Base-by-base conservation (phyloP, 129 eudicot genomes). In the Dittrichia graveolens region DNA sequence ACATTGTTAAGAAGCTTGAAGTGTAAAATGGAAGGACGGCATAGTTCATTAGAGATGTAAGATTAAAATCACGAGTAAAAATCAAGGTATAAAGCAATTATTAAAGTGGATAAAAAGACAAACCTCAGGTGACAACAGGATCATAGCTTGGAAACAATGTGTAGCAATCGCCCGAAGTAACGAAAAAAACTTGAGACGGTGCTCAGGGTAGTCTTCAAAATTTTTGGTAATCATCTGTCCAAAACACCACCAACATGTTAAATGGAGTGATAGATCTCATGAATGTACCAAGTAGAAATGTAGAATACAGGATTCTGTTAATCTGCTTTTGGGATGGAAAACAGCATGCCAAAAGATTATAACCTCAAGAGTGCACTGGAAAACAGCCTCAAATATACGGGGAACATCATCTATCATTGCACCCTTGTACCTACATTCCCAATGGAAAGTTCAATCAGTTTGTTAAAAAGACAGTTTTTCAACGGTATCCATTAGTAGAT, bases 181-280 rank as follows among this genome's bases (percentile, higher is more conserved):
- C 6, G 99, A 95, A 61, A 95, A 95, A 61, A 95, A 95, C 83
- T 95, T 95, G 66, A 95, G 92, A 39, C 99, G 86, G 78, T 95
- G 97, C 81, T 95, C 99, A 8, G 99, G 99, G 79, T 95, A 95
- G 81, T 95, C 99, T 80, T 95, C 99, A 52, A 95, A 95, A 71
- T 95, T 95, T 79, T 91, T 95, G 16, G 99, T 95, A 24, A 95
- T 95, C 99, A 95, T 95, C 99, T 95, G 87, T 54, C 61, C 46
- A n/a, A 62, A 54, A 39, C 40, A 67, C 11, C 6, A 62, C 16
- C 31, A 39, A 2, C 40, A 52, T 24, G 59, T 75, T 24, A 78
- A 56, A 46, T 24, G 34, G 35, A 49, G 45, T 18, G 4, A 71
- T 42, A 11, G 19, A 40, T 24, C 31, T 24, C 31, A 0, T 19